Conservation (phyloP, 768 basidiomycete genomes). For the Boletus huronensis region DNA sequence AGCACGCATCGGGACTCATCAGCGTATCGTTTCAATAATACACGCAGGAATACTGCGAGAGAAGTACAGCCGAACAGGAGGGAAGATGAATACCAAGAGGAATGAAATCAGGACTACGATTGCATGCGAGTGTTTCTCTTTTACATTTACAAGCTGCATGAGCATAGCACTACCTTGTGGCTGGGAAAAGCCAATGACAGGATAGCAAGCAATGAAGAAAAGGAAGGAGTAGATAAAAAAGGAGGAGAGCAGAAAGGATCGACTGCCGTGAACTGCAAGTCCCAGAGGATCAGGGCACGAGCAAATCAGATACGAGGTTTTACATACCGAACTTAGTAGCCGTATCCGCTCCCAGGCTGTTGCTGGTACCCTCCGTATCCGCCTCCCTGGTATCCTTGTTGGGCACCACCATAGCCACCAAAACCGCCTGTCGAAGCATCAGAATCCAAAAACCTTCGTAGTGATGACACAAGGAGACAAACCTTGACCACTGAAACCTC, state of each 20-base stretch:
- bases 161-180: slow-evolving; percentile 8
- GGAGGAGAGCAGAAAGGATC: neutral
- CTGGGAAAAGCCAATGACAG: neutral
- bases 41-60: neutral
- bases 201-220: neutral
- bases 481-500: slow-evolving; percentile 17
- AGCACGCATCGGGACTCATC: no score
- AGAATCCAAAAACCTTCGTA: neutral
- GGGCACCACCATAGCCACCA: slow-evolving; percentile 12
- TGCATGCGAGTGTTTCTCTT: slow-evolving; percentile 4
- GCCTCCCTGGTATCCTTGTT: slow-evolving; percentile 20
- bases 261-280: neutral
- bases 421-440: slow-evolving; percentile 9
- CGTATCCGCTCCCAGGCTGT: slow-evolving; percentile 24
- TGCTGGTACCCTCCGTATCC: slow-evolving; percentile 29
- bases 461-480: neutral
- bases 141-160: slow-evolving; percentile 22
- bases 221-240: neutral
- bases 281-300: neutral
- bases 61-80: neutral
- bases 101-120: neutral
- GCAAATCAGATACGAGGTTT: no score
- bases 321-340: slow-evolving; percentile 22
- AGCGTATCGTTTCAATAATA: slow-evolving; percentile 9
- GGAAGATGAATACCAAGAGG: neutral